Base-by-base conservation (phyloP, 2,329 filamentous ascomycete genomes). In the Scedosporium boydii region DNA sequence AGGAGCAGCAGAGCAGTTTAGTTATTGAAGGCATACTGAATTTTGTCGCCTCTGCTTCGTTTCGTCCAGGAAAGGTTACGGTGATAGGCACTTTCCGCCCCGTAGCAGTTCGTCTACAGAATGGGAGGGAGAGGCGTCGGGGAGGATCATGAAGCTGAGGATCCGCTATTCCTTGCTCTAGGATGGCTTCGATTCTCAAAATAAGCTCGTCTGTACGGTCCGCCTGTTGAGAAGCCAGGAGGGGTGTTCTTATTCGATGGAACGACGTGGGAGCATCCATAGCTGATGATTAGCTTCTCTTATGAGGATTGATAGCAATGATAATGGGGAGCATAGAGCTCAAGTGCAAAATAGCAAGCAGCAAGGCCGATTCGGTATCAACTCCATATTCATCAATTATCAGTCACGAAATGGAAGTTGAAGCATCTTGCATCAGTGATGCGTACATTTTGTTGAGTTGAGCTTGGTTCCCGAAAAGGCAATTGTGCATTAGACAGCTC, bases 21-120 rank as follows among this genome's bases (percentile, higher is more conserved):
- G 16, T 29, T 1, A 23, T 12, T 6, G 41, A 23, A 41, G 16
- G 7, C 16, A 14, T 70, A 85, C 83, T 74, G 66, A 86, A 85
- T 59, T 79, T 82, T 66, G 73, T 76, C 6, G 76, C 77, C 67
- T 86, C 82, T 4, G 74, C 69, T 1, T 72, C 67, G 2, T 69
- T 79, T 29, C 75, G 74, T 2, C 80, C 82, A 0, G 83, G 82
- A 65, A 85, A 85, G 0, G 62, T 65, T 27, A 78, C 63, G 38
- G 18, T 51, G 7, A 6, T 42, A 29, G 56, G 14, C 10, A 46
- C 16, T n/a, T 46, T 38, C 18, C 4, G 48, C 4, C 27, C 34
- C 26, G 48, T 55, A 9, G 21, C 62, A 58, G 60, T 59, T 60
- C 55, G 61, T 29, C 41, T 55, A 60, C 41, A 62, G 61, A 66